Evolutionary conservation across 768 basidiomycete species (phyloP), one percentile per base, ranked within the genome.

Genomic region (Boletus subparvulus): DNA sequence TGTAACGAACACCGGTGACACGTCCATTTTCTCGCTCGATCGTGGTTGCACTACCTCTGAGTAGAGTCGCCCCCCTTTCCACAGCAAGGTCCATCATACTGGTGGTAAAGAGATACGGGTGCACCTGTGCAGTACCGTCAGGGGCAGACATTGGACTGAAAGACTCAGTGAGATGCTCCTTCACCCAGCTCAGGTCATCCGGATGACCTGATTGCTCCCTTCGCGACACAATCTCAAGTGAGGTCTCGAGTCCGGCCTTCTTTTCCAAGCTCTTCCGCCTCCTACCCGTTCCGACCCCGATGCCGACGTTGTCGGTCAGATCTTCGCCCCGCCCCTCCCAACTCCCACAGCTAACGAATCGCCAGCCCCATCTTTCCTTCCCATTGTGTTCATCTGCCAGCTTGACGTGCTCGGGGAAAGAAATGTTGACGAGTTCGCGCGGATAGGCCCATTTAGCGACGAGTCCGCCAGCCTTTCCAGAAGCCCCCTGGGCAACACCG

Each of bases 371-470:
- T n/a, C 84, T 74, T 30, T 82, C 78, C 32, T 77, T 70, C 3
- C 92, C 93, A 54, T 79, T 78, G 70, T 88, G 85, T 62, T 87
- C 77, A 48, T 82, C 69, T 4, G 92, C 90, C 10, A 96, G 79
- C 37, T 78, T 79, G 59, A 85, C 79, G 69, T 94, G 93, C 65
- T 94, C 85, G 13, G 77, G 53, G 43, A 74, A 73, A 1, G 90
- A 91, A 16, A 93, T 75, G 50, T 80, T 72, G 9, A 87, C 86
- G 32, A 94, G 75, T 59, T 85, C 83, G 48, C 80, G 81, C 0
- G 86, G 86, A 64, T 87, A 87, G 48, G 92, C 94, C 92, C 93
- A 87, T 72, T 86, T 83, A 0, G 93, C 92, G 19, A 95, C 80
- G 13, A 96, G 81, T 0, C 90, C 91, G 6, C 90, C 92, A 0